These are phyloP conservation scores for Schrenkiella parvula DNA, from an alignment of 345 rosid species.

Conservation along the genomic window DNA sequence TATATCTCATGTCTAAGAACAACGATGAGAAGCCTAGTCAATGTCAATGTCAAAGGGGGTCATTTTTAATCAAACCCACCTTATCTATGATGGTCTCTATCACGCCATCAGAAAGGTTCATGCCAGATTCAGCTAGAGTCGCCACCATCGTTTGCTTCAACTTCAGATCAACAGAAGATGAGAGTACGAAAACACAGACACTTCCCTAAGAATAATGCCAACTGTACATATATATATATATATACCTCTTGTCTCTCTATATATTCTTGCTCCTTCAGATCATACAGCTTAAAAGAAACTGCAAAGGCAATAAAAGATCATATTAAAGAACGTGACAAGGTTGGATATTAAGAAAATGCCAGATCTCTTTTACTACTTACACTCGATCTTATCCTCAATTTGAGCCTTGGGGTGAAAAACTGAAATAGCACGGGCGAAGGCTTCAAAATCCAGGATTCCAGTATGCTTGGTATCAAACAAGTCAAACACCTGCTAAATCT, in stretches of 20 bases:
- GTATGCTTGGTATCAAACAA: slow-evolving; percentile 76
- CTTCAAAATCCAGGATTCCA: slow-evolving; percentile 77
- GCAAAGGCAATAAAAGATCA: slow-evolving; percentile 20
- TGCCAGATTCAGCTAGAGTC: slow-evolving; percentile 74
- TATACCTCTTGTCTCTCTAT: slow-evolving; percentile 78
- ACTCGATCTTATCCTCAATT: slow-evolving; percentile 67
- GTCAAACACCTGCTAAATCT: slow-evolving; percentile 66
- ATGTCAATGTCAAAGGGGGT: background rate
- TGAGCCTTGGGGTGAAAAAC: slow-evolving; percentile 82
- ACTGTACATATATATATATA: slow-evolving; percentile 45
- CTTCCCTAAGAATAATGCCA: background rate
- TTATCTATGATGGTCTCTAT: slow-evolving; percentile 77
- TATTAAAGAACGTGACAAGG: background rate
- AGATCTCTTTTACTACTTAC: slow-evolving; percentile 38
- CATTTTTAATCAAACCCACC: slow-evolving; percentile 33
- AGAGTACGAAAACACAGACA: background rate
- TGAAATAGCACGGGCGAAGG: slow-evolving; percentile 71
- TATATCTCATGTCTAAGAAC: background rate
- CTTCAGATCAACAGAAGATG: slow-evolving; percentile 28
- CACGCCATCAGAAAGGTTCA: slow-evolving; percentile 71
- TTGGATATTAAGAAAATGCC: background rate
- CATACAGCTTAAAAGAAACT: slow-evolving; percentile 89
- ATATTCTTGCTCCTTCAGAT: slow-evolving; percentile 79
- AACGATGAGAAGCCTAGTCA: background rate
- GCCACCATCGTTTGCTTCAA: slow-evolving; percentile 63